Percentiles rank a stretch among this genome's conserved stretches.
Conservation (phyloP, 176 grass and related monocot genomes). For the Oryza australiensis region DNA sequence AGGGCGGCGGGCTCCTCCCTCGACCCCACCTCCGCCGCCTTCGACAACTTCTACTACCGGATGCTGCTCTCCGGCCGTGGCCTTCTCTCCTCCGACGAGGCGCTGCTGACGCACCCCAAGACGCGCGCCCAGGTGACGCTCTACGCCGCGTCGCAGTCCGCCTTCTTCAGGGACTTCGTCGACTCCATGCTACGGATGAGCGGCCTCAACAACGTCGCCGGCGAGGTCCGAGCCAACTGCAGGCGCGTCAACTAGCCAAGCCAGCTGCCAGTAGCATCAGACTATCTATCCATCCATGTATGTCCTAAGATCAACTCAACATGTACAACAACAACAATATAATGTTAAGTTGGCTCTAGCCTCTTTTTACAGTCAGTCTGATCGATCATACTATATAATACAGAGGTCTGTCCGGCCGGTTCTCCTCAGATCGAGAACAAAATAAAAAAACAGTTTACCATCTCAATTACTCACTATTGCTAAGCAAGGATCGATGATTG, state of each 20-base stretch:
- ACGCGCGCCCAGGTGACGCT: conserved; percentile 50
- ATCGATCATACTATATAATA: too few species aligned
- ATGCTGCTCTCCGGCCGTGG: conserved; percentile 56
- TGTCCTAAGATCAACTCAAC: background rate
- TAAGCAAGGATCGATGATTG: too few species aligned
- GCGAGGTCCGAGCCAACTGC: conserved; percentile 82
- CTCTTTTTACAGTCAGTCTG: too few species aligned
- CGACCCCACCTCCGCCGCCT: conserved; percentile 58
- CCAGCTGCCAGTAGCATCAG: background rate
- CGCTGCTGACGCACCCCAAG: conserved; percentile 76
- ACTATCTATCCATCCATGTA: background rate
- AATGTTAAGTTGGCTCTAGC: too few species aligned
- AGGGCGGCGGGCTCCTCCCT: conserved; percentile 55
- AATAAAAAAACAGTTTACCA: too few species aligned
- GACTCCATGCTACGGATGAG: conserved; percentile 84
- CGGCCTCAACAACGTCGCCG: conserved; percentile 53
- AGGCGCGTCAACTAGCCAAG: conserved; percentile 32
- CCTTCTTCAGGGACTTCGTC: conserved; percentile 63
- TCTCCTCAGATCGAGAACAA: too few species aligned
- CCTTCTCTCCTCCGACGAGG: conserved; percentile 74
- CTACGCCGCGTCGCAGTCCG: conserved; percentile 61
- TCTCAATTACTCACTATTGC: too few species aligned
- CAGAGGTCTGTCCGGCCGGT: too few species aligned
- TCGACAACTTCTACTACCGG: conserved; percentile 90
- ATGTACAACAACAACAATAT: too few species aligned